Evolutionary conservation across 805 yeast genomes (phyloP).

Genomic region (Lipomyces japonicus): DNA sequence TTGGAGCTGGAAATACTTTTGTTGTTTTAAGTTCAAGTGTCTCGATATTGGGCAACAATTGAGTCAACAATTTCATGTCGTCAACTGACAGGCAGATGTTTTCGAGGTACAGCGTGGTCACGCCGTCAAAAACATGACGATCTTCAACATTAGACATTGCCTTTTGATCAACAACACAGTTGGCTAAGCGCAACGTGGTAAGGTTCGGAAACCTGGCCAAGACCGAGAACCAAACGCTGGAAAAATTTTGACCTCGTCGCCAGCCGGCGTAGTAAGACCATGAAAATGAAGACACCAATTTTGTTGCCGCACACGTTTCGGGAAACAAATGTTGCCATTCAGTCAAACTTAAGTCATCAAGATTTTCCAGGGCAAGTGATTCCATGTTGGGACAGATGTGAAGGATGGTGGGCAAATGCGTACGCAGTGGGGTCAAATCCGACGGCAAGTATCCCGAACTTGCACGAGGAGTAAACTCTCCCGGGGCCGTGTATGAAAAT

Average conservation of each 20-base stretch:
- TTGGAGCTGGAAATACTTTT: slow-evolving; percentile 24
- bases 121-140: slow-evolving; percentile 1
- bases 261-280: slow-evolving; percentile 29
- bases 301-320: slow-evolving; percentile 19
- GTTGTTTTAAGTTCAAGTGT: slow-evolving; percentile 22
- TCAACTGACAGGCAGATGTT: slow-evolving; percentile 23
- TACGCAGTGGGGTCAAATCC: slow-evolving; percentile 21
- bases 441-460: slow-evolving; percentile 28
- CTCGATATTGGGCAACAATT: slow-evolving; percentile 17
- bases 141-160: slow-evolving; percentile 9
- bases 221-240: slow-evolving; percentile 23
- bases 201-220: slow-evolving; percentile 17
- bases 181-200: slow-evolving; percentile 18
- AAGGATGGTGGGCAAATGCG: slow-evolving; percentile 27
- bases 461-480: slow-evolving; percentile 28
- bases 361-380: slow-evolving; percentile 22
- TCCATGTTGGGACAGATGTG: slow-evolving; percentile 26
- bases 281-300: slow-evolving; percentile 10
- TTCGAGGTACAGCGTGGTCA: slow-evolving; percentile 14
- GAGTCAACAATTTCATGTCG: slow-evolving; percentile 23
- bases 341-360: slow-evolving; percentile 17
- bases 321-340: slow-evolving; percentile 28
- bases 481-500: slow-evolving; percentile 23
- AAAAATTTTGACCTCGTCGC: slow-evolving; percentile 28
- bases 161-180: slow-evolving; percentile 20